Percentiles rank a stretch among this genome's conserved stretches.
phyloP scores from a whole-genome alignment of 805 yeast genomes.

The Groenewaldozyma tartarivorans region DNA sequence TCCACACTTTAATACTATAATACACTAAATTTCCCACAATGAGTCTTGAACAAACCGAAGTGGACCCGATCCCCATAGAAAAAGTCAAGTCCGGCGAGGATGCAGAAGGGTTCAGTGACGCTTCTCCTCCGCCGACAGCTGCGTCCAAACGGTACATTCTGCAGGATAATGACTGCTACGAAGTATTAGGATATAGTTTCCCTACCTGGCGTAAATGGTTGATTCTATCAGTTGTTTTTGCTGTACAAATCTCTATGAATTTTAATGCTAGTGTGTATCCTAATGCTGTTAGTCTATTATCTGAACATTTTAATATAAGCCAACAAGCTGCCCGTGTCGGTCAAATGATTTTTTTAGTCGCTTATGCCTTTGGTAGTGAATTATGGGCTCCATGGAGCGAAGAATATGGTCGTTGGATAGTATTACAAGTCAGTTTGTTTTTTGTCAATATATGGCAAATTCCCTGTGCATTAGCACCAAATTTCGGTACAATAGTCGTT shows the following conservation, averaged over 20 bases:
- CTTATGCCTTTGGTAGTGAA: conserved; percentile 49
- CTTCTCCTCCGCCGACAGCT: too few relatives aligned
- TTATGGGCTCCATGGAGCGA: conserved; percentile 46
- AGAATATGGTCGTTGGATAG: conserved; percentile 40
- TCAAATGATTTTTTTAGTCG: conserved; percentile 41
- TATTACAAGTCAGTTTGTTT: conserved; percentile 34
- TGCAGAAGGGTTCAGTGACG: too few relatives aligned
- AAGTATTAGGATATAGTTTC: conserved; percentile 28
- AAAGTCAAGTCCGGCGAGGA: too few relatives aligned
- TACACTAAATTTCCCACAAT: too few relatives aligned
- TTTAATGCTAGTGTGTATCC: conserved; percentile 32
- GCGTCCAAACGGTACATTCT: conserved; percentile 11
- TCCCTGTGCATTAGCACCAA: conserved; percentile 34
- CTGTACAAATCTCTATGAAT: conserved; percentile 34
- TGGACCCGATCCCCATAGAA: neutral
- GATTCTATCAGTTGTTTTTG: conserved; percentile 29
- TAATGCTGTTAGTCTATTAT: conserved; percentile 33
- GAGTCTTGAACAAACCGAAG: conserved; percentile 1
- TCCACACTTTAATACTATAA: too few relatives aligned
- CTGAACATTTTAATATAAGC: conserved; percentile 34
- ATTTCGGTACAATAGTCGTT: conserved; percentile 30
- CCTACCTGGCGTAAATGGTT: conserved; percentile 30
- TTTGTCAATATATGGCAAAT: conserved; percentile 36
- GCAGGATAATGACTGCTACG: conserved; percentile 30
- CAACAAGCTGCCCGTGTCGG: conserved; percentile 40